Evolutionary conservation across 805 yeast species (phyloP), one percentile per base, ranked within the genome.

Genomic region (Metschnikowia similis): DNA sequence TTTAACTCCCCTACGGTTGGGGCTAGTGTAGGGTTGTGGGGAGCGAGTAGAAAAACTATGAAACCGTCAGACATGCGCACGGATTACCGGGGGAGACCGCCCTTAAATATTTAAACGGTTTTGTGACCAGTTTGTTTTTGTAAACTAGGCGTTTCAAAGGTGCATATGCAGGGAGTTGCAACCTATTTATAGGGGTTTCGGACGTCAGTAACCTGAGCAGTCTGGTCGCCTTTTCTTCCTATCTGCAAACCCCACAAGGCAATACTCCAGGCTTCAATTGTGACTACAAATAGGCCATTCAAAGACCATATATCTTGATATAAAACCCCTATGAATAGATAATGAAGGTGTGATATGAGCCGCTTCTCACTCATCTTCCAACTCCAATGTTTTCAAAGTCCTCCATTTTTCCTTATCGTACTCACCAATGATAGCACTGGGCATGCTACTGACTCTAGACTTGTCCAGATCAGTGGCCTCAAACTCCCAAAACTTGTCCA

Each of bases 401-500:
- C 77, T 69, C 87, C 87, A 82, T 61, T 83, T 83, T 60, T 83
- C 88, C 57, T 77, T 68, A 57, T 83, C 88, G 59, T 83, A 83
- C 58, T 81, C 81, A 0, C 87, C 87, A 48, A 82, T 75, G 3
- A 80, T 82, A 10, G 75, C 81, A 37, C 82, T 73, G 0, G 87
- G 87, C 35, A 74, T 52, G 58, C 76, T 65, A 65, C 80, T 59
- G 38, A 66, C 71, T 11, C 74, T 65, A 2, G 79, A 75, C 54
- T 63, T 57, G 48, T 66, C 69, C 14, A 76, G 70, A 1, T 69
- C 71, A 11, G 60, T 62, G 7, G 67, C 56, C 29, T 66, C 66
- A 13, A 60, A 29, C 48, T 72, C 77, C 67, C 69, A 65, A 28
- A 51, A 52, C 36, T 35, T 58, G 54, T 48, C 55, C 43, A 47